Percentiles rank a stretch among this genome's conserved stretches.
Conservation (phyloP, 805 yeast genomes). For the Schizosaccharomyces cryophilus region DNA sequence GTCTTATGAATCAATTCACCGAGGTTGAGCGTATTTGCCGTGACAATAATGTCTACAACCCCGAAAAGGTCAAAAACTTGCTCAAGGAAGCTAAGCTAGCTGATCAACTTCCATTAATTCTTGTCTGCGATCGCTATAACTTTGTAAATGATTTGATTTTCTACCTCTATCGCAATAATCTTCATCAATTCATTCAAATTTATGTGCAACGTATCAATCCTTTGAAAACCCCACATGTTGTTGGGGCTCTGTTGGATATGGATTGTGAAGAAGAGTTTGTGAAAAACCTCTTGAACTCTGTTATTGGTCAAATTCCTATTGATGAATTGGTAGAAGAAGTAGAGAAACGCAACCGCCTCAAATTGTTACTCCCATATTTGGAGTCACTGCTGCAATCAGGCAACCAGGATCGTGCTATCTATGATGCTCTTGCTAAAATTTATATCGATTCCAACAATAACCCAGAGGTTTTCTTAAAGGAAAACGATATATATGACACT, state of each 20-base stretch:
- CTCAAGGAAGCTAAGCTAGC: conserved; percentile 81
- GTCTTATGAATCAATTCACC: conserved; percentile 64
- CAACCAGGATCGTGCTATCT: conserved; percentile 70
- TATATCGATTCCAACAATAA: conserved; percentile 93
- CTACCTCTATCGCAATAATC: conserved; percentile 84
- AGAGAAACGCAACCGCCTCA: conserved; percentile 85
- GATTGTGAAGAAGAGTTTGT: conserved; percentile 87
- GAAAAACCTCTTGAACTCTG: conserved; percentile 55
- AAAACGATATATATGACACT: conserved; percentile 77
- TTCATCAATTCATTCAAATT: conserved; percentile 87
- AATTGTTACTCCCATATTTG: conserved; percentile 72
- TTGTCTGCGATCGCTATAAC: conserved; percentile 80
- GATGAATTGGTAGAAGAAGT: conserved; percentile 76
- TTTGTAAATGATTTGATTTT: conserved; percentile 83
- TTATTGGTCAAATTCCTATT: conserved; percentile 83
- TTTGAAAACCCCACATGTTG: conserved; percentile 80
- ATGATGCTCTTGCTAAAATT: conserved; percentile 85
- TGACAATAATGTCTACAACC: conserved; percentile 81
- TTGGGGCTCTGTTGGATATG: conserved; percentile 87
- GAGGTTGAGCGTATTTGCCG: conserved; percentile 91
- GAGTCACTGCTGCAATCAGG: conserved; percentile 60
- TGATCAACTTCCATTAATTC: conserved; percentile 86
- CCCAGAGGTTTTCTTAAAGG: conserved; percentile 88
- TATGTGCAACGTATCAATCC: conserved; percentile 97
- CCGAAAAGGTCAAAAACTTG: conserved; percentile 92